Base-by-base conservation (phyloP, 73 alveolate genomes). In the Tetrahymena thermophila region DNA sequence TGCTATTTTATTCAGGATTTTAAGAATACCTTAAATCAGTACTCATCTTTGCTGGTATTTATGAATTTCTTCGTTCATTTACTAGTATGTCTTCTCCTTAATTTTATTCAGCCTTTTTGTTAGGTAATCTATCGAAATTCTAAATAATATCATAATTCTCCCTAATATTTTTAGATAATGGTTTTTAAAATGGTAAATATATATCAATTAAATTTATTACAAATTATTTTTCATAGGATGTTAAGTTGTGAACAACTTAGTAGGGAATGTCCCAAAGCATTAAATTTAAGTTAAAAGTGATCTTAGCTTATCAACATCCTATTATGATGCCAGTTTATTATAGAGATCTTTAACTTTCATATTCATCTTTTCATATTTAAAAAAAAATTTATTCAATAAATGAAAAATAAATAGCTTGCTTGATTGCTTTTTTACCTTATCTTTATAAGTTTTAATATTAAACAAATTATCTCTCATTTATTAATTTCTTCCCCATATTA, bases 401-500 rank as follows among this genome's bases (percentile, higher is more conserved):
- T 9, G 7, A 10, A 14, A 56, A 19, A 19, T 56, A 56, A 56
- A 56, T n/a, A n/a, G n/a, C n/a, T n/a, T n/a, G n/a, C n/a, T n/a
- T n/a, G n/a, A n/a, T n/a, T n/a, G n/a, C n/a, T n/a, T n/a, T n/a
- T n/a, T 23, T 71, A 71, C 89, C 37, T 71, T 19, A 71, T 71
- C 38, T n/a, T 71, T 71, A 71, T 71, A 71, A 19, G 89, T 71
- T 34, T 71, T 71, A 10, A n/a, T 15, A 71, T 71, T 71, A 31
- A 71, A 71, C 31, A 71, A 31, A 25, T 71, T 71, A 1, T 31
- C 21, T 71, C 31, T 71, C 6, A 31, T 96, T 31, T 50, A 85
- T 94, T 95, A 96, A 38, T 97, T 97, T 85, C 94, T 94, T 35
- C 99, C 99, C 96, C 98, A 98, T 31, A 98, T 98, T 43, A 98